Evolutionary conservation across 2,329 filamentous ascomycete genomes (phyloP), one percentile per base, ranked within the genome.

Genomic region (Emmonsiellopsis sp.): DNA sequence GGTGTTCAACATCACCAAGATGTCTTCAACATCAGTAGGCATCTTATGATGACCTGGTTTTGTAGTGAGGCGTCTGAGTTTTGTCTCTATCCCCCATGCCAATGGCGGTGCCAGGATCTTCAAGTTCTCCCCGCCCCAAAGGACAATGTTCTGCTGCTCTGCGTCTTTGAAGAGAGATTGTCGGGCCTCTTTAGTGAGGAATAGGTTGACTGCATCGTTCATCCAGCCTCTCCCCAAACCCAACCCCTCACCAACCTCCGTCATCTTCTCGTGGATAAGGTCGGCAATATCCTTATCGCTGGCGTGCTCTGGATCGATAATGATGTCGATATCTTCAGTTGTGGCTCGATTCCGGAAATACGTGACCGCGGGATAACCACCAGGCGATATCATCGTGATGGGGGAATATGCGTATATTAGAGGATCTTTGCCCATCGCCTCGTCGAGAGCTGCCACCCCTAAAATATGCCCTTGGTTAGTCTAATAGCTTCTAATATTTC

Each of bases 41-140:
- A 8, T 9, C 26, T 56, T 56, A 5, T 26, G 51, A 15, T 54
- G 52, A 16, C 38, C 38, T 1, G 42, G 51, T 8, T 40, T 48
- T 1, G 45, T 48, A 10, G 32, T 48, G 38, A 56, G 44, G 3
- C 50, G 42, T 45, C 56, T 11, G 20, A 58, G 52, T 30, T 55
- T 56, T 16, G 47, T 38, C 31, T 56, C 52, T 10, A 56, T 30
- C 3, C 51, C 45, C 56, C 54, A 56, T 41, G 56, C 56, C 41
- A 56, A 31, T 26, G 54, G 52, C 11, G 54, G 49, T 7, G 49
- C 56, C 26, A 54, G 41, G 3, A 56, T 41, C 15, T 20, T 38
- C 26, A 56, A 31, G 34, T 53, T 34, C 13, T 34, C 16, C 13
- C 56, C 52, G 13, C 34, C 30, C 45, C 43, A 58, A 10, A 55